phyloP scores from a whole-genome alignment of 345 rosid genomes.

The Lepidium aucheri region DNA sequence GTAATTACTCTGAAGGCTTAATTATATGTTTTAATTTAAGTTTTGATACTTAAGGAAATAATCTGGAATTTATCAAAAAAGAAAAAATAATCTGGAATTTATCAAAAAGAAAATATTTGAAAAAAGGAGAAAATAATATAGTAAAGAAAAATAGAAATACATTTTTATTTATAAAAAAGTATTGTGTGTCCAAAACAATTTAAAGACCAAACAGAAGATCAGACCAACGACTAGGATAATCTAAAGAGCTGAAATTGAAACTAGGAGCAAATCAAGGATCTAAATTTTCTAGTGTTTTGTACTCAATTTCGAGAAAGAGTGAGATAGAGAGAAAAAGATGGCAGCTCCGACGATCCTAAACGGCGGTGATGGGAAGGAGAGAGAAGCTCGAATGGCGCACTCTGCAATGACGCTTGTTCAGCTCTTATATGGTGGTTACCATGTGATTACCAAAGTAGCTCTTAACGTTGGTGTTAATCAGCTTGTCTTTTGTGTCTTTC shows the following conservation, averaged over 20 bases:
- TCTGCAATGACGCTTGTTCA: slow-evolving; percentile 75
- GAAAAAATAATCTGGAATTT: background rate
- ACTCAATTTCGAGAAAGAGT: background rate
- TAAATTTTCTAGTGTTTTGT: background rate
- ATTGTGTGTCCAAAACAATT: background rate
- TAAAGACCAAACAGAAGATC: background rate
- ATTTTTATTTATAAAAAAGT: background rate
- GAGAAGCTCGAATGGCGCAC: slow-evolving; percentile 56
- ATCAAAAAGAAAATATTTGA: too few relatives aligned
- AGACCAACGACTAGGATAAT: background rate
- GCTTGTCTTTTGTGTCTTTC: slow-evolving; percentile 87
- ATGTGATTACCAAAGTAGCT: slow-evolving; percentile 90
- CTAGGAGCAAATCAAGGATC: background rate
- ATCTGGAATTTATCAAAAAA: too few relatives aligned
- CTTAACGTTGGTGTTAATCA: slow-evolving; percentile 90
- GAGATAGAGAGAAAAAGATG: slow-evolving; percentile 6
- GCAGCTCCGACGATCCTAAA: slow-evolving; percentile 14
- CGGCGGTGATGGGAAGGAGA: slow-evolving; percentile 29
- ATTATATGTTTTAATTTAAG: too few relatives aligned
- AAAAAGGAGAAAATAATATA: too few relatives aligned
- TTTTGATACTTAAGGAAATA: too few relatives aligned
- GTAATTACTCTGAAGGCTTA: too few relatives aligned
- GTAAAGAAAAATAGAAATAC: background rate
- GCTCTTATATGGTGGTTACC: slow-evolving; percentile 73
- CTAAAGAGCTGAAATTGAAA: background rate